A percentile compares a stretch with the other conserved stretches of the same genome.
Conservation (phyloP, 2,329 filamentous ascomycete species). For the Thelonectria olida region DNA sequence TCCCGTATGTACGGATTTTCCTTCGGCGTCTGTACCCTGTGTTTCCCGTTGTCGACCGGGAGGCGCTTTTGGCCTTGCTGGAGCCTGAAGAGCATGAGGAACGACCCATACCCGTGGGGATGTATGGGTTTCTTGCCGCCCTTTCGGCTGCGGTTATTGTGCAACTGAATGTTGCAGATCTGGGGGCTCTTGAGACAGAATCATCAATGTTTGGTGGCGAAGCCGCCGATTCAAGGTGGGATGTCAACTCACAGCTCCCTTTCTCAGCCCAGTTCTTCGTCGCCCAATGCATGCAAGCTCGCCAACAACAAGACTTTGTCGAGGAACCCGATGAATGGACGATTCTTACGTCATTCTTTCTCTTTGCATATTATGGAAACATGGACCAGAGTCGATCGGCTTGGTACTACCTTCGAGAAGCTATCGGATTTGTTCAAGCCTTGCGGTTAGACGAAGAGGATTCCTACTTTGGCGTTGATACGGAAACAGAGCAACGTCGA, state of each 20-base stretch:
- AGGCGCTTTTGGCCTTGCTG: constrained; percentile 17
- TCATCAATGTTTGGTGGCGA: background rate
- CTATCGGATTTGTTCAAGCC: constrained; percentile 31
- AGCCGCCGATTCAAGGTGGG: too few species aligned
- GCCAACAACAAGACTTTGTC: constrained; percentile 22
- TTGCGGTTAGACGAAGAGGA: constrained; percentile 26
- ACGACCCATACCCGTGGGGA: background rate
- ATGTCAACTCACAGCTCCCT: background rate
- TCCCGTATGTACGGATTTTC: constrained; percentile 30
- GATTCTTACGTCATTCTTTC: constrained; percentile 34
- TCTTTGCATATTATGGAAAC: constrained; percentile 32
- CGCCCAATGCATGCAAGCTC: constrained; percentile 23
- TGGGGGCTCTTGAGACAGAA: background rate
- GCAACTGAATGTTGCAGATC: constrained; percentile 27
- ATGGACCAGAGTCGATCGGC: constrained; percentile 22
- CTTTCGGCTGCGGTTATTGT: constrained; percentile 30
- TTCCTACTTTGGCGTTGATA: constrained; percentile 19
- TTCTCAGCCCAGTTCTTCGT: constrained; percentile 25
- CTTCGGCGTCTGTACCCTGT: constrained; percentile 33
- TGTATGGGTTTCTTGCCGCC: constrained; percentile 26
- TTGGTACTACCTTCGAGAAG: constrained; percentile 34
- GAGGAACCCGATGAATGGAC: constrained; percentile 32
- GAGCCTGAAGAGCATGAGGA: background rate
- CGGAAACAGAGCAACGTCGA: constrained; percentile 21
- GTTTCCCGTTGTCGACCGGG: constrained; percentile 29